Evolutionary conservation across 768 basidiomycete genomes (phyloP), one percentile per base, ranked within the genome.

Genomic region (Suillus plorans): DNA sequence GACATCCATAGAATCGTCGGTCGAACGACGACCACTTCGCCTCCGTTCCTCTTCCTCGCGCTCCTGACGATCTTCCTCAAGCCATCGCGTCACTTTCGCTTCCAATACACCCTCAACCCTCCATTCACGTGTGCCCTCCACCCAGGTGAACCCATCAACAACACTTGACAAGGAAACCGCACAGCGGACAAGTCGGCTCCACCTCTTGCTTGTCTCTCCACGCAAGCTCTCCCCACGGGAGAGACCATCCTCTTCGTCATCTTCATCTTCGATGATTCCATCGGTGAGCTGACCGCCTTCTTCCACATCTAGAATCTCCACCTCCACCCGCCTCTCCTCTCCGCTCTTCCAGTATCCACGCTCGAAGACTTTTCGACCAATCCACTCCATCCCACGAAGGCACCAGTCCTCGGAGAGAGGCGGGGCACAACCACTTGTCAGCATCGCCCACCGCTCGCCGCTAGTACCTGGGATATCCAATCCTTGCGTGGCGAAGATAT

Each of bases 331-430:
- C 56, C 84, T 81, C 63, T 89, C 88, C 60, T 89, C 90, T 39
- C 84, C 85, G n/a, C 81, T 80, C 72, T 90, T 92, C 97, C 97
- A 99, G 74, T 90, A 99, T 0, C 96, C 97, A 47, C 93, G 87
- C 74, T 97, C 95, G 73, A 91, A 99, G 18, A 98, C 89, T 66
- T 87, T 86, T 64, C 94, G 83, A 7, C 93, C 91, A 4, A 94
- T 90, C 97, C 97, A 99, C 69, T 95, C 95, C 89, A 96, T 94
- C 1, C 97, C 97, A 39, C 97, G 85, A 69, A 98, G 74, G 70
- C 91, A 92, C 95, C 96, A 98, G 71, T 99, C 97, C 76, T 99
- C 97, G 0, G 92, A 84, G 2, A 99, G 79, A 0, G 93, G 89
- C 0, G 89, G 88, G 25, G 85, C 78, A 66, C 86, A 89, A 16